Conservation (phyloP, 1,284 basidiomycete genomes). For the Moniliella sp. region DNA sequence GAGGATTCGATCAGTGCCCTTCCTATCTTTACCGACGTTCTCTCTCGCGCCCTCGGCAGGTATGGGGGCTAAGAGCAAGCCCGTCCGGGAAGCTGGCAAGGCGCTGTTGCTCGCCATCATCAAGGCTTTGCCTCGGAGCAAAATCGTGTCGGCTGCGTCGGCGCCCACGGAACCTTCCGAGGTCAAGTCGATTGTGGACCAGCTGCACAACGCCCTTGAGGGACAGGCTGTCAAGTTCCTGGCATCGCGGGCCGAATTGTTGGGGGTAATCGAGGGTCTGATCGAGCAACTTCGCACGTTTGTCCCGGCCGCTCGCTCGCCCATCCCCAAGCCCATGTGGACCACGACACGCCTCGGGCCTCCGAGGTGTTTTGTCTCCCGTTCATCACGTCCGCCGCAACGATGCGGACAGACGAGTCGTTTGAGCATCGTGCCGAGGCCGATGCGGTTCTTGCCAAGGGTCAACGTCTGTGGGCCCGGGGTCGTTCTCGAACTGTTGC, state of each 20-base stretch:
- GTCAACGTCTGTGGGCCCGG: slow-evolving; percentile 71
- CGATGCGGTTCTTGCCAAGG: slow-evolving; percentile 56
- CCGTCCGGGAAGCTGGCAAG: slow-evolving; percentile 16
- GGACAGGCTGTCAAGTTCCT: slow-evolving; percentile 21
- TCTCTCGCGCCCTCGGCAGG: too few species aligned
- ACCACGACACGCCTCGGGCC: too few species aligned
- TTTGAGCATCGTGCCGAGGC: slow-evolving; percentile 80
- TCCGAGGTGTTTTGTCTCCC: slow-evolving; percentile 51
- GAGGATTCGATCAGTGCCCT: too few species aligned
- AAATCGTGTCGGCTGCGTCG: too few species aligned
- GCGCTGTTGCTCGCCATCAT: slow-evolving; percentile 15
- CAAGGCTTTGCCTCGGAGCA: not conserved
- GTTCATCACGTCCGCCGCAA: slow-evolving; percentile 53
- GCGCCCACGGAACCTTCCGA: too few species aligned
- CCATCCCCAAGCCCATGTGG: too few species aligned
- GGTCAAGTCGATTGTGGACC: slow-evolving; percentile 13
- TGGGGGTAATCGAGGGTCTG: slow-evolving; percentile 19
- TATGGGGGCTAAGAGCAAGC: slow-evolving; percentile 3
- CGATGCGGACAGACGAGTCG: slow-evolving; percentile 52
- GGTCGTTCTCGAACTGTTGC: slow-evolving; percentile 52
- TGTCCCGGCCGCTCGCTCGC: too few species aligned
- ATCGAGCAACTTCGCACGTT: slow-evolving; percentile 19
- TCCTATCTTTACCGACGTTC: too few species aligned
- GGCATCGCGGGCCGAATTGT: slow-evolving; percentile 20
- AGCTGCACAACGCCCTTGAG: slow-evolving; percentile 21